phyloP scores from a whole-genome alignment of 2,329 filamentous ascomycete genomes.

The Dothideomycetidae sp. region DNA sequence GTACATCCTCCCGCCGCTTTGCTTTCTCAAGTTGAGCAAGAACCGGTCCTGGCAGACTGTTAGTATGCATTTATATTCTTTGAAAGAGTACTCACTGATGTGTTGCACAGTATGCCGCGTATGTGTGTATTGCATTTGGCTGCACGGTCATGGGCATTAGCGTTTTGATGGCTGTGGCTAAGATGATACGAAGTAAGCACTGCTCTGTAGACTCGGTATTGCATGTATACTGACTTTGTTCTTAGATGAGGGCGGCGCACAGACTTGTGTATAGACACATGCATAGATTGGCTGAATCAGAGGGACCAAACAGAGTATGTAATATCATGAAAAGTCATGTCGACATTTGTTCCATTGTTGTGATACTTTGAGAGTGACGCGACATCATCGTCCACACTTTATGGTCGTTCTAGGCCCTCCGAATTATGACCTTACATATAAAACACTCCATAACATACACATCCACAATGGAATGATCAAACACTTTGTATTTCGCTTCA shows the following conservation, averaged over 20 bases:
- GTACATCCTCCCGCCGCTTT: constrained; percentile 87
- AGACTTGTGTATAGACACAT: constrained; percentile 8
- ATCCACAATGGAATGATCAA: too few relatives aligned
- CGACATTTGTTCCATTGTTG: too few relatives aligned
- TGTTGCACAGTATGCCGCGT: constrained; percentile 52
- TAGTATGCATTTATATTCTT: not conserved
- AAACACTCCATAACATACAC: not conserved
- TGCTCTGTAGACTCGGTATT: not conserved
- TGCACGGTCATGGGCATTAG: constrained; percentile 67
- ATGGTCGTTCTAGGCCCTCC: not conserved
- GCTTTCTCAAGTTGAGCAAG: constrained; percentile 84
- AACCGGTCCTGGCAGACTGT: constrained; percentile 35
- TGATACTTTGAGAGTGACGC: too few relatives aligned
- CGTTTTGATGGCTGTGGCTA: constrained; percentile 54
- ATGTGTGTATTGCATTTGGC: constrained; percentile 64
- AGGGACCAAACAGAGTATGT: too few relatives aligned
- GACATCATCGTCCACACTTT: too few relatives aligned
- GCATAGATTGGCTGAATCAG: not conserved
- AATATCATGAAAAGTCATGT: too few relatives aligned
- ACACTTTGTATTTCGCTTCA: too few relatives aligned
- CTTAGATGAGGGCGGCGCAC: constrained; percentile 11
- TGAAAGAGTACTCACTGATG: not conserved
- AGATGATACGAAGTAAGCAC: constrained; percentile 38
- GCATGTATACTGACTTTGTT: not conserved
- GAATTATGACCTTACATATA: constrained; percentile 3